Base-by-base conservation (phyloP, 352 stramenopile species). In the Globisporangium barbulae region DNA sequence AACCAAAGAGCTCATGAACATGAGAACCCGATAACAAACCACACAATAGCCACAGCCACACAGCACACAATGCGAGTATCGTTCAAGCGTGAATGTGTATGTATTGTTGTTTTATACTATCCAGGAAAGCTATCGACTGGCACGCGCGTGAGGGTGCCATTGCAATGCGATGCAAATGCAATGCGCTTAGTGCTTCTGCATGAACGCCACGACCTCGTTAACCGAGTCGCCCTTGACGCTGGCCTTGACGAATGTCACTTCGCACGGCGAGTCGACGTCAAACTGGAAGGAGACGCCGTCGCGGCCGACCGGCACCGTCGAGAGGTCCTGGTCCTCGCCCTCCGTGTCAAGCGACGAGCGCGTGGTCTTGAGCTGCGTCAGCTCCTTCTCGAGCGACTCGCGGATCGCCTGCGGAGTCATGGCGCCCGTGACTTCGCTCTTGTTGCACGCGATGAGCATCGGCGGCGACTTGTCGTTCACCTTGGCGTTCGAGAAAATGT, bases 401-500 rank as follows among this genome's bases (percentile, higher is more conserved):
- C 82, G 73, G 47, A 94, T 72, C 3, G 67, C 67, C 60, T 87
- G 65, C 6, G 82, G 67, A 30, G 64, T 89, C 41, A 76, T 73
- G 17, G 80, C 76, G 8, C 72, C 68, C 1, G 65, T 5, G 10
- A 72, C 64, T 30, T 96, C 88, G 64, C 74, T 89, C 78, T 96
- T 96, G 73, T 92, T 96, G 75, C 85, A 94, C 54, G 75, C 79
- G 45, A 96, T 77, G 59, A 94, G 68, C 63, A 96, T 79, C 53
- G 79, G 76, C 28, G 78, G 78, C 42, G 75, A 70, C 45, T 81
- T 60, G 70, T 94, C 85, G 65, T 93, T 92, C 64, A 94, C 70
- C 69, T 89, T 94, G 62, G 87, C 82, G 59, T 89, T 88, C 17
- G 84, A 82, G 59, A 96, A 93, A 37, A 96, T 87, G 69, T 96